phyloP scores from a whole-genome alignment of 495 filamentous ascomycete genomes.

The Saxophila tyrrhenica region DNA sequence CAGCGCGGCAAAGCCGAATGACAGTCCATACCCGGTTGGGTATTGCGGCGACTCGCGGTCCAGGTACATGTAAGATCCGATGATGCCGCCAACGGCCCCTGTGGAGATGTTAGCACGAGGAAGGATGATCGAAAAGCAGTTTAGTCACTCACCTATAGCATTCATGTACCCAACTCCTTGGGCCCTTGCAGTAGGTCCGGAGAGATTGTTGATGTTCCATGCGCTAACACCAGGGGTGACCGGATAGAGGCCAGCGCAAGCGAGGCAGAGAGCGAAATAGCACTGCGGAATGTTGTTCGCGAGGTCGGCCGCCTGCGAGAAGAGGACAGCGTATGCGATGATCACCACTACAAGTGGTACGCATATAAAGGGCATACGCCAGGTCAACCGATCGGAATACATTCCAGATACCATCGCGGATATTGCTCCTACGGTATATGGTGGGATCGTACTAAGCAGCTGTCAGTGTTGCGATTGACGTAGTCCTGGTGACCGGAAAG shows the following conservation, averaged over 20 bases:
- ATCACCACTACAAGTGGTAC: not conserved
- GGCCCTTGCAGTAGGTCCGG: not conserved
- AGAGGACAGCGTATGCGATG: not conserved
- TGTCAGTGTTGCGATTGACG: not conserved
- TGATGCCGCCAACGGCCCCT: not conserved
- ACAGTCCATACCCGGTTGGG: not conserved
- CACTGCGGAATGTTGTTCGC: not conserved
- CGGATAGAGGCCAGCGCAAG: slow-evolving; percentile 59
- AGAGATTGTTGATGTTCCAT: not conserved
- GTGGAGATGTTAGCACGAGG: not conserved
- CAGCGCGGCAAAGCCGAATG: not conserved
- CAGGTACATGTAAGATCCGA: not conserved
- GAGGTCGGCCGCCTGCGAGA: not conserved
- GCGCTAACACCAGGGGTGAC: slow-evolving; percentile 65
- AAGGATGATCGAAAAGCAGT: slow-evolving; percentile 33
- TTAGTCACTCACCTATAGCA: slow-evolving; percentile 72
- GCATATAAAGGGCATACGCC: not conserved
- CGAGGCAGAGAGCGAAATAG: slow-evolving; percentile 1
- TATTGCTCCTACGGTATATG: slow-evolving; percentile 43
- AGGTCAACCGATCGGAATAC: not conserved
- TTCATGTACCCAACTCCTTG: not conserved
- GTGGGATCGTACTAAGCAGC: slow-evolving; percentile 37
- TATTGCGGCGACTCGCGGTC: not conserved
- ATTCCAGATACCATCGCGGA: not conserved
- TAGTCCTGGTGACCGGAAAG: not conserved